Evolutionary conservation across 2,329 filamentous ascomycete species (phyloP), one percentile per base, ranked within the genome.

Genomic region (Eurotiales sp.): DNA sequence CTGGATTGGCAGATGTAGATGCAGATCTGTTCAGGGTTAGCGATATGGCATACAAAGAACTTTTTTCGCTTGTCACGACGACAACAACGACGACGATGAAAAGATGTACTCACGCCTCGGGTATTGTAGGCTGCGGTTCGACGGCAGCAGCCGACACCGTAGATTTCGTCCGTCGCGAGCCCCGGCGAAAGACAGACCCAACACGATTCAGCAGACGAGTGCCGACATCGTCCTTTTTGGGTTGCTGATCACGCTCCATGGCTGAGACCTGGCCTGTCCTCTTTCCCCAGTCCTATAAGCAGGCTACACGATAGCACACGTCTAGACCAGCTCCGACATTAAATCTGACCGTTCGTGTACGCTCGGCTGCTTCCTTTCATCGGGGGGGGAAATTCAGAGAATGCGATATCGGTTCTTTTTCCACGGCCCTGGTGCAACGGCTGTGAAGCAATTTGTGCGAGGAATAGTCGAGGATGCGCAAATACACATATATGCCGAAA

Each of bases 161-260:
- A 8, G 51, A 53, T 32, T 45, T 37, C 10, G 51, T 53, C 19
- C 51, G 39, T 21, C 51, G 46, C n/a, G 51, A 43, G 10, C 34
- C 21, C 30, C 52, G 52, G 23, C 52, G 52, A 7, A 54, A 51
- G 19, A 53, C 51, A 15, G 46, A 53, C 12, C 51, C 39, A 19
- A 54, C 22, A 4, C 52, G 52, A 43, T 23, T 46, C 17, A 54
- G 42, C 14, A 54, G 19, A 15, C 52, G 52, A 10, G 52, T 50
- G 5, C 25, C 39, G 19, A 47, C 12, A 29, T 54, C 52, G 11
- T 47, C 42, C 37, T 41, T 50, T 39, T 54, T 51, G 15, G 27
- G 48, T 25, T 32, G 42, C 17, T 49, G 51, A 22, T 47, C 44
- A 27, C 42, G 49, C 17, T 47, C 50, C 50, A 52, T 47, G 29